Evolutionary conservation across 306 rosid species (phyloP).

Genomic region (Vigna trinervia): DNA sequence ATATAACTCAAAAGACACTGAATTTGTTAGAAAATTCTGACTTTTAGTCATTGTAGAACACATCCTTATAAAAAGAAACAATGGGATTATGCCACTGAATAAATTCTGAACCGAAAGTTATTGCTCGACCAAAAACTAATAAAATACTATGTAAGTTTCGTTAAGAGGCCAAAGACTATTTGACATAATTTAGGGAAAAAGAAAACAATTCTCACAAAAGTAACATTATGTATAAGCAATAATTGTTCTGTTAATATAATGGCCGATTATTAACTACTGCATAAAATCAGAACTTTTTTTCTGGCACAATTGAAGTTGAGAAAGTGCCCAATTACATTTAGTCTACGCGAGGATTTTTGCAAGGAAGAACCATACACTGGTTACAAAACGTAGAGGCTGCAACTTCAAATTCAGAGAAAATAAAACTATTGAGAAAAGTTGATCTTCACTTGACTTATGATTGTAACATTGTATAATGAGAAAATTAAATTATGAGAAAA

Average conservation of each 20-base stretch:
- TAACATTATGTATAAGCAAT: background rate
- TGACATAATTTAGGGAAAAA: too few species aligned
- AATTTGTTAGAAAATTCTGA: background rate
- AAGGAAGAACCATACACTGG: constrained; percentile 22
- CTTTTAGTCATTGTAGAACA: background rate
- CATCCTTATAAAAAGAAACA: background rate
- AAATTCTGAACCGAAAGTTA: background rate
- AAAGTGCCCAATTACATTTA: background rate
- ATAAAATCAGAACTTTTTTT: background rate
- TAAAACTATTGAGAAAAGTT: background rate
- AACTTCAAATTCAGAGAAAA: constrained; percentile 7
- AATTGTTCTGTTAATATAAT: background rate
- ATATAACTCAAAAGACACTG: background rate
- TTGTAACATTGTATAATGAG: constrained; percentile 42
- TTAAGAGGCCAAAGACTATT: too few species aligned
- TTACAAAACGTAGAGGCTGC: constrained; percentile 16
- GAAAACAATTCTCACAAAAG: background rate
- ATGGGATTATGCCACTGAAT: background rate
- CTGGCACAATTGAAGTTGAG: background rate
- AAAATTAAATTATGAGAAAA: constrained; percentile 37
- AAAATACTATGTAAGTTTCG: too few species aligned
- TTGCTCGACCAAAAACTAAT: background rate
- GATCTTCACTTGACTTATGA: constrained; percentile 37
- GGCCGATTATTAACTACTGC: background rate
- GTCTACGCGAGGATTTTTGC: background rate